phyloP scores from a whole-genome alignment of 2,329 filamentous ascomycete genomes.

The Neonectria magnoliae region DNA sequence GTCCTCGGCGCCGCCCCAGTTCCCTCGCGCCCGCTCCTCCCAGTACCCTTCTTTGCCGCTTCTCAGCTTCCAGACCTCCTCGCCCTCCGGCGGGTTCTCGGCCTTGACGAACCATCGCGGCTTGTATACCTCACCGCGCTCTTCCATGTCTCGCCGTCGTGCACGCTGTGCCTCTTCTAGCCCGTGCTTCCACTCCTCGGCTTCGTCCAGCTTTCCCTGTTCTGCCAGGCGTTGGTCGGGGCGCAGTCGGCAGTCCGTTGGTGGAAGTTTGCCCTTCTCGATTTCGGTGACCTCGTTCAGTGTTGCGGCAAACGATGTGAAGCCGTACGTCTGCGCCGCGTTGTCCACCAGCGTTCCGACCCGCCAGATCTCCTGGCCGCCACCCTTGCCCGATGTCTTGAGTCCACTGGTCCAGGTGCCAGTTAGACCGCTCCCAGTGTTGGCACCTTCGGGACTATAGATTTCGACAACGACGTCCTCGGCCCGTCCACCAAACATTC shows the following conservation, averaged over 20 bases:
- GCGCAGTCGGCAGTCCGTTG: conserved; percentile 84
- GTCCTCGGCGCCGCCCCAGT: conserved; percentile 69
- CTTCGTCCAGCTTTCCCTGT: conserved; percentile 81
- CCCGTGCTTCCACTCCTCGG: conserved; percentile 82
- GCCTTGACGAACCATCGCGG: conserved; percentile 88
- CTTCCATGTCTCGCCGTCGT: conserved; percentile 79
- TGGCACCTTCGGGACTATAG: conserved; percentile 71
- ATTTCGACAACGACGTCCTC: conserved; percentile 88
- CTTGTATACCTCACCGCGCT: conserved; percentile 74
- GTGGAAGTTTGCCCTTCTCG: conserved; percentile 78
- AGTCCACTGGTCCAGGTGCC: conserved; percentile 89
- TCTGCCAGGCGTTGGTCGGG: conserved; percentile 91
- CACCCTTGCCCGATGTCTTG: conserved; percentile 68
- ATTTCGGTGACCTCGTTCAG: conserved; percentile 89
- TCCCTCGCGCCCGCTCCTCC: conserved; percentile 79
- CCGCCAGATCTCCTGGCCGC: conserved; percentile 79
- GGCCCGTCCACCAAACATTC: conserved; percentile 95
- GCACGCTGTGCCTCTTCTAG: conserved; percentile 88
- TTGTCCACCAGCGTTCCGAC: conserved; percentile 82
- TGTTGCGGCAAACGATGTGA: conserved; percentile 85
- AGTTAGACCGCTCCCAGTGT: conserved; percentile 72
- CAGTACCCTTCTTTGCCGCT: conserved; percentile 90
- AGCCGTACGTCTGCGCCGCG: conserved; percentile 82
- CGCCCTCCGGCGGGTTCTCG: conserved; percentile 64
- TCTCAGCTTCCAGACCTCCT: conserved; percentile 81